Percentiles rank a stretch among this genome's conserved stretches.
These are phyloP conservation scores for Suillus americanus DNA, from an alignment of 768 basidiomycete genomes.

Conservation along the genomic window DNA sequence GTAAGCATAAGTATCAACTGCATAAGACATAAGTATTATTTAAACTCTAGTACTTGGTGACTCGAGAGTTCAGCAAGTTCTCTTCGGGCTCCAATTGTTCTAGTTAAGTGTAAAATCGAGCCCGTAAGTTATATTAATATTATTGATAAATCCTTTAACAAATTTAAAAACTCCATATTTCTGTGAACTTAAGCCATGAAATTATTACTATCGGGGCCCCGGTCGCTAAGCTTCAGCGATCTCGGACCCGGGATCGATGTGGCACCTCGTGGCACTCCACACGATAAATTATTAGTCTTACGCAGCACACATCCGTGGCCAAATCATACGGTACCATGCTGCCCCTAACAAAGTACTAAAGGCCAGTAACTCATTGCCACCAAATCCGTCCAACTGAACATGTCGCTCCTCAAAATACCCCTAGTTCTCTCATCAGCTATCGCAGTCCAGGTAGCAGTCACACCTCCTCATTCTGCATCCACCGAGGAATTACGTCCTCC, in stretches of 20 bases:
- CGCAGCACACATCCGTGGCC: background rate
- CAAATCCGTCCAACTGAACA: slow-evolving; percentile 7
- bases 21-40: too few species aligned
- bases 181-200: too few species aligned
- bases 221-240: background rate
- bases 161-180: too few species aligned
- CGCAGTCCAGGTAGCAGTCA: slow-evolving; percentile 41
- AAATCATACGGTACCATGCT: background rate
- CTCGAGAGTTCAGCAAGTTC: too few species aligned
- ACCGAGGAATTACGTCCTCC: slow-evolving; percentile 25
- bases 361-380: background rate
- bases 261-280: background rate
- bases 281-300: background rate
- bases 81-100: too few species aligned
- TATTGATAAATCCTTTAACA: too few species aligned
- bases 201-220: background rate
- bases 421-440: slow-evolving; percentile 41
- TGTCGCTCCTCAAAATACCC: slow-evolving; percentile 39
- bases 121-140: too few species aligned
- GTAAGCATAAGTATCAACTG: too few species aligned
- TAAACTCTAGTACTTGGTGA: too few species aligned
- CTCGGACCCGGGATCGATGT: background rate
- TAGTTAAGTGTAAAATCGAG: too few species aligned
- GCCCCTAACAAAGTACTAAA: background rate
- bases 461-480: slow-evolving; percentile 44